Base-by-base conservation (phyloP, 108 stramenopile genomes). In the Fragilaria crotonensis region DNA sequence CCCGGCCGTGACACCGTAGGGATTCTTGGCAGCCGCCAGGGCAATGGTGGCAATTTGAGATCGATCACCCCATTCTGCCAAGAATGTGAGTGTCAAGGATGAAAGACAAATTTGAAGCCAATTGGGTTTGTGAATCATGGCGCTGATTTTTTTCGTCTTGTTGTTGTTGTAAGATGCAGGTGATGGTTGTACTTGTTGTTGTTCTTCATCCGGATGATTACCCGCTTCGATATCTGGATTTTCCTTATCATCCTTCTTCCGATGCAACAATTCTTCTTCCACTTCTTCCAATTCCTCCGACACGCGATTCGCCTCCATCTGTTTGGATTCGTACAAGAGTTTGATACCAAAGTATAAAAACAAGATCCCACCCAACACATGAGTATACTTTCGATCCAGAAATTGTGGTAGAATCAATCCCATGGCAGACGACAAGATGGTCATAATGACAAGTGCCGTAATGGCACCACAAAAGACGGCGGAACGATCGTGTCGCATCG, bases 1-100 rank as follows among this genome's bases (percentile, higher is more conserved):
- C 22, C 99, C 99, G 27, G 93, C 66, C 5, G 91, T 91, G 9
- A 99, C 97, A 26, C 99, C 99, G 33, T 87, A 70, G 5, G 95
- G 92, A 63, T 99, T 95, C 69, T 98, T 97, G 58, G 93, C 83
- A 5, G 97, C 85, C 20, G 95, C 94, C 56, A 99, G 67, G 17
- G 99, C 97, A 66, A 99, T 98, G 18, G 99, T 99, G 17, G 99
- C 99, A 63, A 99, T 99, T 66, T 99, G 99, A n/a, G 92, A 94
- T 36, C 99, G 93, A 79, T 99, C 99, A 20, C 99, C 99, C 99
- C 99, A 99, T 80, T 99, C 99, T 5, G 99, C 99, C 64, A 99
- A 65, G 61, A 99, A 99, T 2, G 99, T 98, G 58, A 99, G 57
- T 18, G 89, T 93, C 53, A 98, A 84, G 26, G 96, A 74, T 70